Conservation (phyloP, 2,329 filamentous ascomycete genomes). For the Colletotrichum cordylinicola region DNA sequence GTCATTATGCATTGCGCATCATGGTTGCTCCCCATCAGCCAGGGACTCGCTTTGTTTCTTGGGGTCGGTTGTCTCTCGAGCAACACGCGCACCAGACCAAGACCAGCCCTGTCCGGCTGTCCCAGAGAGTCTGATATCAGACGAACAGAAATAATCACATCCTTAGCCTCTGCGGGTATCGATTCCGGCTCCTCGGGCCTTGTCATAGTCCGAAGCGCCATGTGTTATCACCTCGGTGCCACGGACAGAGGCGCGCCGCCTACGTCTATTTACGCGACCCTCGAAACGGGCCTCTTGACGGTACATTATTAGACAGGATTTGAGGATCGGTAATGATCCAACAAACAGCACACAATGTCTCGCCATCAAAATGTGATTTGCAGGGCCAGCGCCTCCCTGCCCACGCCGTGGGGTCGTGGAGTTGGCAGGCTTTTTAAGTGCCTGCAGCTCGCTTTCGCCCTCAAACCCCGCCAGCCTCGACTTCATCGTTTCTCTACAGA, state of each 20-base stretch:
- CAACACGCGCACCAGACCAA: not conserved
- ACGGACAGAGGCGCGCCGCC: constrained; percentile 1
- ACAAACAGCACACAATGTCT: not conserved
- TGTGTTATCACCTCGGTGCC: not conserved
- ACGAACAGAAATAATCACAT: not conserved
- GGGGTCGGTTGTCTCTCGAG: not conserved
- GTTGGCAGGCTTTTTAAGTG: constrained; percentile 7
- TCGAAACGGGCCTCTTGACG: not conserved
- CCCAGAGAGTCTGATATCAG: not conserved
- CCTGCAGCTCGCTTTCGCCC: constrained; percentile 13
- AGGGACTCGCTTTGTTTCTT: not conserved
- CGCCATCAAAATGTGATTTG: not conserved
- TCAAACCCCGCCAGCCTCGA: not conserved
- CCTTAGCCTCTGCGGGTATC: not conserved
- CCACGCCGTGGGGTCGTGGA: not conserved
- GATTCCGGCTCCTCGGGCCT: not conserved
- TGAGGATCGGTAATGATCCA: not conserved
- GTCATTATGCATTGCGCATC: constrained; percentile 15
- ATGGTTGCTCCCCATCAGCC: not conserved
- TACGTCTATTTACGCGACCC: not conserved
- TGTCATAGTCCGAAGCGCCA: not conserved
- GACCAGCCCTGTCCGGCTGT: not conserved
- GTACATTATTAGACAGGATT: not conserved
- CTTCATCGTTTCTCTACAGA: not conserved
- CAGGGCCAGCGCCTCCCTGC: not conserved